Evolutionary conservation across 192 early-diverging fungal species (phyloP).

Genomic region (Umbelopsis sp.): DNA sequence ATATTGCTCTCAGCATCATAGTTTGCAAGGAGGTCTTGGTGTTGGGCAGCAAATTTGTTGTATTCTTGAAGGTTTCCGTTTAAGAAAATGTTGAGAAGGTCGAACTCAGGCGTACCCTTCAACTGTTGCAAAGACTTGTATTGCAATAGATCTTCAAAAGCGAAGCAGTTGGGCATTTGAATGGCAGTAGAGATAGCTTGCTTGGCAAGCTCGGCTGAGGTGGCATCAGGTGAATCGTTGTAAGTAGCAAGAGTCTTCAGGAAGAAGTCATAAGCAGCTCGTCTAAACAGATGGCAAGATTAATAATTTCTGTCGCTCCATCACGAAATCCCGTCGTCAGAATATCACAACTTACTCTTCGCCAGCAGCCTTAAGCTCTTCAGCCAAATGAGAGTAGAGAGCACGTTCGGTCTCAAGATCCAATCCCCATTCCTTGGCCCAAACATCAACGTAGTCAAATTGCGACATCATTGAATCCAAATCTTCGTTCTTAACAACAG

Average conservation of each 20-base stretch:
- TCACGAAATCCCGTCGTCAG: slow-evolving; percentile 36
- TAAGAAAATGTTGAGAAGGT: slow-evolving; percentile 71
- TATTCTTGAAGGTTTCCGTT: slow-evolving; percentile 67
- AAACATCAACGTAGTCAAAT: slow-evolving; percentile 62
- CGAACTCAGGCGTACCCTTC: slow-evolving; percentile 58
- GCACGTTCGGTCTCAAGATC: slow-evolving; percentile 53
- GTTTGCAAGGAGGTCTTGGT: slow-evolving; percentile 55
- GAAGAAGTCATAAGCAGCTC: slow-evolving; percentile 55
- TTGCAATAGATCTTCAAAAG: slow-evolving; percentile 75
- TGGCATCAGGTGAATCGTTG: slow-evolving; percentile 38
- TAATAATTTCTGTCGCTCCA: background rate
- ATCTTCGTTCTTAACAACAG: slow-evolving; percentile 71
- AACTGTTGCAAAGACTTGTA: slow-evolving; percentile 67
- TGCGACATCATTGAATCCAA: slow-evolving; percentile 67
- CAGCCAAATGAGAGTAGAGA: slow-evolving; percentile 64
- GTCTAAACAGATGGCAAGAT: background rate
- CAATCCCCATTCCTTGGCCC: slow-evolving; percentile 73
- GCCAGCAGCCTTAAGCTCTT: slow-evolving; percentile 60
- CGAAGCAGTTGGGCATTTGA: slow-evolving; percentile 66
- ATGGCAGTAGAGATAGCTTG: slow-evolving; percentile 67
- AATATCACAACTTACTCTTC: slow-evolving; percentile 54
- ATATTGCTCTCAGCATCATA: slow-evolving; percentile 61
- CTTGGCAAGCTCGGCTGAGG: slow-evolving; percentile 47
- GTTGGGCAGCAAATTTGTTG: slow-evolving; percentile 56
- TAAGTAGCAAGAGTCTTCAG: slow-evolving; percentile 68